phyloP scores from a whole-genome alignment of 1,284 basidiomycete species.

The Singerocomus rubriflavus region DNA sequence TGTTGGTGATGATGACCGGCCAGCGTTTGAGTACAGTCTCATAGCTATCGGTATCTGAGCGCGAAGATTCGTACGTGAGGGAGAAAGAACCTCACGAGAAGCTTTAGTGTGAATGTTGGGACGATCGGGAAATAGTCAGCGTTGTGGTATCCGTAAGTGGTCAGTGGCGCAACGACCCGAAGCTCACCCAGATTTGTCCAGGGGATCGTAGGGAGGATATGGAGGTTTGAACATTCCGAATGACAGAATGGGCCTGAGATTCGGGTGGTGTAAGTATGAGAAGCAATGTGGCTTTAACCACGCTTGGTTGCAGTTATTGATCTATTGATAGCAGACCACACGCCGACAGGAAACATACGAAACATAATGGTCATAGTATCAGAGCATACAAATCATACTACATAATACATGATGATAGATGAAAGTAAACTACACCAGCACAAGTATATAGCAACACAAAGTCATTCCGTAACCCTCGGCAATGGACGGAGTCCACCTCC shows the following conservation, averaged over 20 bases:
- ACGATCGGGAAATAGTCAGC: constrained; percentile 4
- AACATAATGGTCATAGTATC: constrained; percentile 4
- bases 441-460: not conserved
- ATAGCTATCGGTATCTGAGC: constrained; percentile 44
- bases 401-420: not conserved
- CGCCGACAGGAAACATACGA: not conserved
- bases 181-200: constrained; percentile 54
- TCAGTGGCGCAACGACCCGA: not conserved
- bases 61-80: not conserved
- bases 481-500: constrained; percentile 8
- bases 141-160: not conserved
- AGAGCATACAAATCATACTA: constrained; percentile 10
- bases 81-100: constrained; percentile 48
- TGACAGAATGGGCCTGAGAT: not conserved
- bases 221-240: constrained; percentile 45
- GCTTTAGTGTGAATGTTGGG: not conserved
- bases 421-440: not conserved
- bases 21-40: constrained; percentile 67
- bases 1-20: constrained; percentile 85
- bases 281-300: not conserved
- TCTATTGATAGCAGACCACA: not conserved
- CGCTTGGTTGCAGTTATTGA: not conserved
- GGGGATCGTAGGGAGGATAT: constrained; percentile 64
- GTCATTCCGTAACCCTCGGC: constrained; percentile 9
- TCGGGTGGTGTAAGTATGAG: not conserved